These are phyloP conservation scores for Psidium guajava DNA, from an alignment of 345 rosid species.

Conservation along the genomic window DNA sequence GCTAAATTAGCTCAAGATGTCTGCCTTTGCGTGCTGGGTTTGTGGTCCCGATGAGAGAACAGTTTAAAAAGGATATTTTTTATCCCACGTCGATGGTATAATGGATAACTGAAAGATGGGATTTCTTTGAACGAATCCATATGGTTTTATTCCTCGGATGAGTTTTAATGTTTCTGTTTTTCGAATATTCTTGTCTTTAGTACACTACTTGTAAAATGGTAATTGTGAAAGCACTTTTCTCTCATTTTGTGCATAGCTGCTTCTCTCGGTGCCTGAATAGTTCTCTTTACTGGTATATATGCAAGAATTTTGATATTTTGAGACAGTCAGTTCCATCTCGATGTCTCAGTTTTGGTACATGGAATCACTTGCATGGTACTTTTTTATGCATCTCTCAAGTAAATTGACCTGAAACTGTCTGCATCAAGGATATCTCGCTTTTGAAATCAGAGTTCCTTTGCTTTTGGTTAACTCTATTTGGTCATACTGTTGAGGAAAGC, in stretches of 20 bases:
- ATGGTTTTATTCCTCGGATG: neutral
- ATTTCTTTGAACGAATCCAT: neutral
- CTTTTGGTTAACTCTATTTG: neutral
- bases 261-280: neutral
- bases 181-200: neutral
- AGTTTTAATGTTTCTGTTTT: neutral
- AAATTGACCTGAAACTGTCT: neutral
- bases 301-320: neutral
- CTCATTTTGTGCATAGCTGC: neutral
- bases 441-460: neutral
- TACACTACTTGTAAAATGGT: neutral
- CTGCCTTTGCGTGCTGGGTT: neutral
- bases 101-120: neutral
- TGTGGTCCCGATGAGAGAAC: neutral
- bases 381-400: neutral
- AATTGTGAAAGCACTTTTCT: neutral
- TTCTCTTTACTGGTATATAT: neutral
- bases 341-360: neutral
- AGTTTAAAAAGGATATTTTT: neutral
- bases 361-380: neutral
- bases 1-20: neutral
- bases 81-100: neutral
- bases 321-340: neutral
- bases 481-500: neutral
- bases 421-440: neutral